Conservation (phyloP, 1,139 yeast genomes). For the Lodderomyces pseudojiufengensis region DNA sequence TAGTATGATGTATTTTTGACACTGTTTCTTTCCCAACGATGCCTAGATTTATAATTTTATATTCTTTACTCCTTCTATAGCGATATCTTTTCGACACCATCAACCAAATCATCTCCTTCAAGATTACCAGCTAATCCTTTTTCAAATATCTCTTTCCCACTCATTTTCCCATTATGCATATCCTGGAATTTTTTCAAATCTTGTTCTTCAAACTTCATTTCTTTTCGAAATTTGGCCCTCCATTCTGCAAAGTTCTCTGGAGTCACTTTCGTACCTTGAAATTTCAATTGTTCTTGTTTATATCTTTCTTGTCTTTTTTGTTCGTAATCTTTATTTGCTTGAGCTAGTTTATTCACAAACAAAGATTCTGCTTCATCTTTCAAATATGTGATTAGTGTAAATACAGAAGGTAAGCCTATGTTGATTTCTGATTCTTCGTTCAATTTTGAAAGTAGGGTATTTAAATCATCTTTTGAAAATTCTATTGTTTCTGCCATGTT, state of each 20-base stretch:
- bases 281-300: slow-evolving; percentile 69
- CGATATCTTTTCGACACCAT: slow-evolving; percentile 9
- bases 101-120: slow-evolving; percentile 47
- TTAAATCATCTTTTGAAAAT: slow-evolving; percentile 46
- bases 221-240: slow-evolving; percentile 63
- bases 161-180: slow-evolving; percentile 72
- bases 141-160: slow-evolving; percentile 89
- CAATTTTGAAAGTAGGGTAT: slow-evolving; percentile 36
- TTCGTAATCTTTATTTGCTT: slow-evolving; percentile 57
- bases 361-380: slow-evolving; percentile 76
- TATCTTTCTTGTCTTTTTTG: slow-evolving; percentile 53
- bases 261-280: slow-evolving; percentile 80
- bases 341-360: slow-evolving; percentile 55
- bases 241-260: slow-evolving; percentile 64
- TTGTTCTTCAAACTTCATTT: slow-evolving; percentile 50
- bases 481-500: slow-evolving; percentile 54
- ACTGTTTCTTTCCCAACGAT: no score
- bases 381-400: slow-evolving; percentile 68
- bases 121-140: slow-evolving; percentile 71
- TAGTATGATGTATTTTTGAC: no score
- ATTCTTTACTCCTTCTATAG: no score
- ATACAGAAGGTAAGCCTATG: slow-evolving; percentile 84
- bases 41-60: no score
- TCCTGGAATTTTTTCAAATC: slow-evolving; percentile 47
- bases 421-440: slow-evolving; percentile 69